Base-by-base conservation (phyloP, 2,329 filamentous ascomycete species). In the Scytalidium lignicola region DNA sequence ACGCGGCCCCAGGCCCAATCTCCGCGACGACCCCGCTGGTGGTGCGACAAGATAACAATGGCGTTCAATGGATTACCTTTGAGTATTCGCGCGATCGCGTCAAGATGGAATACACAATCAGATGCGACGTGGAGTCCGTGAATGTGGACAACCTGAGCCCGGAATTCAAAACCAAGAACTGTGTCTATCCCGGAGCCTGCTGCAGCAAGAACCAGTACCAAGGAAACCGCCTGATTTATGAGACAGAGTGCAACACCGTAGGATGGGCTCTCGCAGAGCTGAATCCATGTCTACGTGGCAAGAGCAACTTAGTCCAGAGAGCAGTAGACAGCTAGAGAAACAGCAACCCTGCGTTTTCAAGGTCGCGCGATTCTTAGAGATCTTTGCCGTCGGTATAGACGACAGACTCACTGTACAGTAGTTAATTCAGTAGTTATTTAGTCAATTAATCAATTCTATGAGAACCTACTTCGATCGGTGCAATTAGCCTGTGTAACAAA, bases 41-140 rank as follows among this genome's bases (percentile, higher is more conserved):
- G 8, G 92, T 97, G 20, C 78, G 91, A 57, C 92, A 97, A 69
- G 93, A 97, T 62, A 87, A 89, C 63, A 97, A 96, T 58, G 93
- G 93, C 8, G 92, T 97, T 6, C 93, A 97, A 68, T 97, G 93
- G 93, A 97, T 97, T 62, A 90, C 90, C 0, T 99, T 97, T 55
- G 93, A 99, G 68, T 99, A 99, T 67, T 97, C 92, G 10, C 83
- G 92, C 52, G 92, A 99, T 65, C 80, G 92, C 42, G 91, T 97
- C 58, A 99, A 99, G 81, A 96, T 97, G 90, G 91, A 97, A 70
- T 99, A 99, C 71, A 96, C 91, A 1, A 99, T 99, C 62, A 86
- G 93, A 46, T 97, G 93, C 67, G 93, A 97, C 61, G 93, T 97
- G 18, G 93, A 97, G 71, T 96, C 91, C 1, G 90, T 99, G 54